Base-by-base conservation (phyloP, 129 eudicot species). In the Lactuca sativa region DNA sequence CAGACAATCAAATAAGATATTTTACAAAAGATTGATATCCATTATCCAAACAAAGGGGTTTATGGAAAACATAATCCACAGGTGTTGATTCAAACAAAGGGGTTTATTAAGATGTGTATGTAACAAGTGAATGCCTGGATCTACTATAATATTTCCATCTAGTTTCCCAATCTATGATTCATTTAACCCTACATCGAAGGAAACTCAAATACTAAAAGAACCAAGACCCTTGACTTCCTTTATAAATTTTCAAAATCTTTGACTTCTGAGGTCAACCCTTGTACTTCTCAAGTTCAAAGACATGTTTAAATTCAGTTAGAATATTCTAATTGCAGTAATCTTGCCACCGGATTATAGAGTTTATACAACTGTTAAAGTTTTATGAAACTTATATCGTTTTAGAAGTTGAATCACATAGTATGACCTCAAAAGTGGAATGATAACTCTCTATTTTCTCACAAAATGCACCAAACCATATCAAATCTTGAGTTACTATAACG, bases 171-270 rank as follows among this genome's bases (percentile, higher is more conserved):
- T 64, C 67, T 64, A 17, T 43, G 16, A 64, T 25, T 44, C 4
- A 64, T 56, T 64, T 64, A 64, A 44, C 38, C 38, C 36, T 30
- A 6, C 69, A 64, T 10, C 25, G 21, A 43, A 70, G 30, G 40
- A 38, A 1, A 17, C 56, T 40, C 14, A 41, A 8, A 59, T 31
- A 30, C 33, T 30, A 8, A 59, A 58, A 30, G 7, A 43, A 47
- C 17, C 1, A 52, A 58, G 18, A 38, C 25, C 74, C 30, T 13
- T 21, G 54, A 13, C 14, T 25, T 69, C 7, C 12, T 25, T 32
- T 16, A 30, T 70, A 44, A 11, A 3, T 31, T 51, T 7, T 66
- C 31, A 32, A 49, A 16, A 32, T 31, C 7, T 32, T 18, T 14
- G 8, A 6, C 70, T 30, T 65, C 30, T 47, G 41, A 48, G 15